Conservation (phyloP, 2,329 filamentous ascomycete species). For the Didymella lethalis region DNA sequence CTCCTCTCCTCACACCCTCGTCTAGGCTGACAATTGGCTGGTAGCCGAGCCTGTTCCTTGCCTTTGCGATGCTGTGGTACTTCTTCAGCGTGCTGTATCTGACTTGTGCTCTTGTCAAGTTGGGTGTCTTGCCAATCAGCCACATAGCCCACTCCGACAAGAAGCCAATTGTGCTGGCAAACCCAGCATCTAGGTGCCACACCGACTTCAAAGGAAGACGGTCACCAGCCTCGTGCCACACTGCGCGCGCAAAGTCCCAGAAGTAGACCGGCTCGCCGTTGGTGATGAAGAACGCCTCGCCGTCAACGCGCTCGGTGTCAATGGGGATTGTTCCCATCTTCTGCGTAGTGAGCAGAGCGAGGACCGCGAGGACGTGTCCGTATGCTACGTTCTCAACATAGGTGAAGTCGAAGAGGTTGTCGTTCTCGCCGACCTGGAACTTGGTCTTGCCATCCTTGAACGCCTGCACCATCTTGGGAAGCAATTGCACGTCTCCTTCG, state of each 20-base stretch:
- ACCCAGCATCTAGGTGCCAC: constrained; percentile 54
- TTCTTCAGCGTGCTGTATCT: constrained; percentile 76
- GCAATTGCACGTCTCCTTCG: constrained; percentile 57
- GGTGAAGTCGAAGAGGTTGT: constrained; percentile 63
- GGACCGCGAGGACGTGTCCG: constrained; percentile 60
- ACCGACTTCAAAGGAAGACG: constrained; percentile 49
- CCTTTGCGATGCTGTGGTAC: constrained; percentile 81
- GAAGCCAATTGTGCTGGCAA: constrained; percentile 54
- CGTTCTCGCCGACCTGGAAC: constrained; percentile 60
- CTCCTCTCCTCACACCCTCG: constrained; percentile 64
- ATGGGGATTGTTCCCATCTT: constrained; percentile 52
- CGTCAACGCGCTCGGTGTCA: constrained; percentile 57
- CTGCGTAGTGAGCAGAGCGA: constrained; percentile 58
- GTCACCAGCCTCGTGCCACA: constrained; percentile 57
- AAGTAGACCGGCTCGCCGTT: constrained; percentile 61
- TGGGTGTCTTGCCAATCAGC: constrained; percentile 55
- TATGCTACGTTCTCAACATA: constrained; percentile 62
- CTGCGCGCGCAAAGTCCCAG: constrained; percentile 59
- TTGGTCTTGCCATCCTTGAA: constrained; percentile 59
- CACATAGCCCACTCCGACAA: constrained; percentile 57
- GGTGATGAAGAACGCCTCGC: constrained; percentile 61
- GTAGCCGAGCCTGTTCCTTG: constrained; percentile 74
- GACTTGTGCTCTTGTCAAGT: constrained; percentile 59
- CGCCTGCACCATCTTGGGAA: constrained; percentile 56
- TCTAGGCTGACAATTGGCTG: constrained; percentile 70